These are phyloP conservation scores for Penicillium paneum DNA, from an alignment of 2,329 filamentous ascomycete genomes.

Conservation along the genomic window DNA sequence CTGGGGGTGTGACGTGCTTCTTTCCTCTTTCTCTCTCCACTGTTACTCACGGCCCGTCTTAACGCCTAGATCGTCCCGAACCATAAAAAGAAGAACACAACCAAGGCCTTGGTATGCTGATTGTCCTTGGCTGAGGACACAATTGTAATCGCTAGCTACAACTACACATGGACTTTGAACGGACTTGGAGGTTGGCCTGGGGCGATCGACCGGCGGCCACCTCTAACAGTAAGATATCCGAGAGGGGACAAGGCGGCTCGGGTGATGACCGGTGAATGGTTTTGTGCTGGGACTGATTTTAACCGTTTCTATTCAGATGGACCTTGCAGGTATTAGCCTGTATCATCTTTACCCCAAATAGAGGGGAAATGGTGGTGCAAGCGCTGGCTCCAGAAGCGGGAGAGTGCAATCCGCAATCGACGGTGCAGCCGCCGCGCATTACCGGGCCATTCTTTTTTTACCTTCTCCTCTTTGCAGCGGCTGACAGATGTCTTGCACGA, in stretches of 20 bases:
- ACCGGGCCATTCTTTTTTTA: slow-evolving; percentile 5
- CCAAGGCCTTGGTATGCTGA: neutral
- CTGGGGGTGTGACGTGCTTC: slow-evolving; percentile 14
- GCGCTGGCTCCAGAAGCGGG: slow-evolving; percentile 7
- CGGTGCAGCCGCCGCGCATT: slow-evolving; percentile 17
- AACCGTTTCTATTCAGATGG: neutral
- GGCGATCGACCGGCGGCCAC: slow-evolving; percentile 1
- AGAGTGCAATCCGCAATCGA: slow-evolving; percentile 15
- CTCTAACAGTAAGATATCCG: neutral
- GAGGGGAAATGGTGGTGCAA: slow-evolving; percentile 3
- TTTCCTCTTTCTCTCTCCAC: slow-evolving; percentile 11
- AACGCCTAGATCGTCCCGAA: slow-evolving; percentile 11
- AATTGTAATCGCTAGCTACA: neutral
- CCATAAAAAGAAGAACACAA: neutral
- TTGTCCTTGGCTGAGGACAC: neutral
- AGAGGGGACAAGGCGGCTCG: neutral
- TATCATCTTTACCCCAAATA: neutral
- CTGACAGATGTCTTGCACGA: slow-evolving; percentile 13
- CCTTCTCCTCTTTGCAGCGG: slow-evolving; percentile 4
- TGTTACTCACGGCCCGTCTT: slow-evolving; percentile 20
- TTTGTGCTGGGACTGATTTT: neutral
- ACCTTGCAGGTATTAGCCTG: slow-evolving; percentile 7
- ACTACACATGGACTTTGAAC: neutral
- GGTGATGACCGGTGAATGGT: slow-evolving; percentile 1
- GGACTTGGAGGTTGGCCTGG: neutral